These are phyloP conservation scores for Dactylella cylindrospora DNA, from an alignment of 2,329 filamentous ascomycete species.

Conservation along the genomic window DNA sequence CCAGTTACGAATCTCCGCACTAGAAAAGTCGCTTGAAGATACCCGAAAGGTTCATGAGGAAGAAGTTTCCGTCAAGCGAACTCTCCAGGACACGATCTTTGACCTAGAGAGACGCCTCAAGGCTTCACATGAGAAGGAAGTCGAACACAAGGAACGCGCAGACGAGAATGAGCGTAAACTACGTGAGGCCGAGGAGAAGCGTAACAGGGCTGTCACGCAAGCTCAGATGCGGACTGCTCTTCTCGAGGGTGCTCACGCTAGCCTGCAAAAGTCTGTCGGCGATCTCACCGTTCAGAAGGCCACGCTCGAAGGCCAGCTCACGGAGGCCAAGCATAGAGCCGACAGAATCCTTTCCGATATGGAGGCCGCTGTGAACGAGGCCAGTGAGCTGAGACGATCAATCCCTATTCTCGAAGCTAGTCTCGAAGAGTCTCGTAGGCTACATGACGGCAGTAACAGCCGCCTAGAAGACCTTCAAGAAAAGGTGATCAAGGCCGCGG, in stretches of 20 bases:
- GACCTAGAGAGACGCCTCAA: conserved; percentile 62
- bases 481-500: conserved; percentile 77
- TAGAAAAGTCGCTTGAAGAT: conserved; percentile 68
- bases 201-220: conserved; percentile 62
- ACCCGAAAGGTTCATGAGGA: conserved; percentile 66
- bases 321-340: conserved; percentile 65
- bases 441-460: conserved; percentile 78
- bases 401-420: conserved; percentile 74
- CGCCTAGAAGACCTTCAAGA: conserved; percentile 85
- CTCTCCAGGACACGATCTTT: conserved; percentile 70
- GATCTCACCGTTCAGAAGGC: conserved; percentile 63
- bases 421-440: conserved; percentile 79
- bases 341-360: conserved; percentile 63
- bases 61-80: conserved; percentile 64
- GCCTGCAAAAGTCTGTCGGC: conserved; percentile 58
- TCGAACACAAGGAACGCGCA: conserved; percentile 55
- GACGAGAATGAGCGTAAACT: conserved; percentile 70
- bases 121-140: conserved; percentile 45
- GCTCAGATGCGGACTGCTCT: conserved; percentile 64
- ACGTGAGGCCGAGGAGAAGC: conserved; percentile 67
- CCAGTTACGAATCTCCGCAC: conserved; percentile 64
- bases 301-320: conserved; percentile 62
- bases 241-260: conserved; percentile 67
- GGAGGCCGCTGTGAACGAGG: conserved; percentile 61
- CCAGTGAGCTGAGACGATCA: conserved; percentile 72